Conservation (phyloP, 345 rosid genomes). For the Populus tremula region DNA sequence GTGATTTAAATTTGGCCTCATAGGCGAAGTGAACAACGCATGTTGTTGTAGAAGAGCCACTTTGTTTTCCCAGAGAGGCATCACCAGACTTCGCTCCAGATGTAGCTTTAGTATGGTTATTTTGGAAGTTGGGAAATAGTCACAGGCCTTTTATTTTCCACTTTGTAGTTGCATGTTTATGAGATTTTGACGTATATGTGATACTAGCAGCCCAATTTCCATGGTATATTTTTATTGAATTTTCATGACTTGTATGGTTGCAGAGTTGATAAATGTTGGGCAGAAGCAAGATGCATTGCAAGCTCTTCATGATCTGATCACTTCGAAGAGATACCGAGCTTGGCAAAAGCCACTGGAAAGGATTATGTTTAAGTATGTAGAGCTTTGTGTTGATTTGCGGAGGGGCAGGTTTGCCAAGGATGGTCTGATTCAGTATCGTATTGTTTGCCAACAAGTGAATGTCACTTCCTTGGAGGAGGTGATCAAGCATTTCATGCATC, state of each 20-base stretch:
- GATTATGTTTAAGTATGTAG: conserved; percentile 94
- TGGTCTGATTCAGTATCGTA: conserved; percentile 91
- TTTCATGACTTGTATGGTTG: conserved; percentile 8
- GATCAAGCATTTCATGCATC: conserved; percentile 91
- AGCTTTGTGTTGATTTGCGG: conserved; percentile 92
- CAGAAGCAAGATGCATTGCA: conserved; percentile 97
- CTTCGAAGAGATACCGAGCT: conserved; percentile 87
- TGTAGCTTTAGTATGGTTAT: not conserved
- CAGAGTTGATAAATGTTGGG: conserved; percentile 94
- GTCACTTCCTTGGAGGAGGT: conserved; percentile 96
- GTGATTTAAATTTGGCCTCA: not conserved
- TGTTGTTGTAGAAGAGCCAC: not conserved
- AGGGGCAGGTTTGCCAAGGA: conserved; percentile 94
- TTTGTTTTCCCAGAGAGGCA: not conserved
- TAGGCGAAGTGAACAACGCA: not conserved
- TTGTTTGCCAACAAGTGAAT: conserved; percentile 94
- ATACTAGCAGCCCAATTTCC: not conserved
- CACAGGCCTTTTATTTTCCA: not conserved
- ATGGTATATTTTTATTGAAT: not conserved
- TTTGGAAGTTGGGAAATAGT: not conserved
- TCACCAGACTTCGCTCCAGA: not conserved
- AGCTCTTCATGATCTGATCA: conserved; percentile 83
- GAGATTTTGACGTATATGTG: not conserved
- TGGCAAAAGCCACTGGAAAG: conserved; percentile 92
- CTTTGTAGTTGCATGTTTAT: not conserved